Base-by-base conservation (phyloP, 1,139 yeast species). In the Diutina ranongensis region DNA sequence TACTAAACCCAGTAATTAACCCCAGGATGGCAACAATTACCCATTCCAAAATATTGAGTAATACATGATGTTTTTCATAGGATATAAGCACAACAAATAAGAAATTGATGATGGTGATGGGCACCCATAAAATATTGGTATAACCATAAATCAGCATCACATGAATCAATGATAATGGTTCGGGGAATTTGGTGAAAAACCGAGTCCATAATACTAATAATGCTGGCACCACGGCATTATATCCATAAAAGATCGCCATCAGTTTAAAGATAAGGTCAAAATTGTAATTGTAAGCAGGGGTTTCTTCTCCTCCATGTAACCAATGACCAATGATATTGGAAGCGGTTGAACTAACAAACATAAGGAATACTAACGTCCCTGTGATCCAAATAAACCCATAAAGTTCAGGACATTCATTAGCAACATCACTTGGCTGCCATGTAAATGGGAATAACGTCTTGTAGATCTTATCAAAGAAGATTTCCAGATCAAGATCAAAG, bases 331-430 rank as follows among this genome's bases (percentile, higher is more conserved):
- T 53, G 15, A 69, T 51, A 47, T 69, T 68, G 15, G 72, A 60
- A 2, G 72, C 74, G 0, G 95, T 83, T 35, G 85, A 75, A 46
- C 88, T 73, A 49, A 85, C 82, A 63, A 85, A 86, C 60, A 85
- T 68, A 40, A 80, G 67, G 51, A 83, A 79, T 1, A 84, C 78
- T 46, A 84, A 74, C 0, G 94, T 82, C 0, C 87, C 86, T 12
- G 88, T 82, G 44, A 86, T 78, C 95, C 95, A 86, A 41, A 85
- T 67, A 25, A 88, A 83, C 1, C 95, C 95, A 56, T 85, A 86
- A 46, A 86, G 63, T 56, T 86, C 95, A 2, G 80, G 71, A 4
- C 49, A 46, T 4, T 63, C 60, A 12, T 65, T 66, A 20, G 63
- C 63, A 40, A 66, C 67, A 22, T 35, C 41, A 8, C 28, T n/a